Base-by-base conservation (phyloP, 176 grass and related monocot species). In the Zea mays region DNA sequence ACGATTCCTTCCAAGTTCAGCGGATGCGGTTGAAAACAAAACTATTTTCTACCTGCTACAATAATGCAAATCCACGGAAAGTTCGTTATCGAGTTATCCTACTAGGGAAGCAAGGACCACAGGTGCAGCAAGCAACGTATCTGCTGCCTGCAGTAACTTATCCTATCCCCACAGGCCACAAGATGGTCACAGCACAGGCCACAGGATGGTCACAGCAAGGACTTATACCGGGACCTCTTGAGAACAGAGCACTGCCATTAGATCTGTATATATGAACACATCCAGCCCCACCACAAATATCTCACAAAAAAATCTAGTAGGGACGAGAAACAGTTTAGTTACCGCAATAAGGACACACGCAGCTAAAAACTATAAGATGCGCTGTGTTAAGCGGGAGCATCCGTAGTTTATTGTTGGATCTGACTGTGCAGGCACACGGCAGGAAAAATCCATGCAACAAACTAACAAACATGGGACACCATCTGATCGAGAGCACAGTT, bases 401-500 rank as follows among this genome's bases (percentile, higher is more conserved):
- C 21, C 41, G 13, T 75, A 71, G 48, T 84, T 75, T 84, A 88
- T 64, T 80, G 75, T 58, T 70, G 74, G 70, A 84, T 88, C 69
- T 68, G 62, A 9, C 43, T 35, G 52, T 35, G 64, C 7, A 60
- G 36, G 14, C 10, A 44, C 6, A 8, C 12, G 17, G 41, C 34
- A 40, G n/a, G 1, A 16, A 8, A 15, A 55, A 77, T 72, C 38
- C 15, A 45, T 44, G 21, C 14, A 42, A 37, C 68, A 58, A 76
- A 39, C 40, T 68, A 62, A 39, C 36, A 52, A 86, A 76, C 57
- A 59, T 21, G 14, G 2, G 39, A 55, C 19, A 46, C 20, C 11
- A 47, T 42, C 71, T 58, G 47, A 78, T 63, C 6, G 5, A 57
- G 27, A 77, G 54, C 64, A 40, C 43, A n/a, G 1, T 63, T 54